phyloP scores from a whole-genome alignment of 2,329 filamentous ascomycete species.

The Colletotrichum navitas region DNA sequence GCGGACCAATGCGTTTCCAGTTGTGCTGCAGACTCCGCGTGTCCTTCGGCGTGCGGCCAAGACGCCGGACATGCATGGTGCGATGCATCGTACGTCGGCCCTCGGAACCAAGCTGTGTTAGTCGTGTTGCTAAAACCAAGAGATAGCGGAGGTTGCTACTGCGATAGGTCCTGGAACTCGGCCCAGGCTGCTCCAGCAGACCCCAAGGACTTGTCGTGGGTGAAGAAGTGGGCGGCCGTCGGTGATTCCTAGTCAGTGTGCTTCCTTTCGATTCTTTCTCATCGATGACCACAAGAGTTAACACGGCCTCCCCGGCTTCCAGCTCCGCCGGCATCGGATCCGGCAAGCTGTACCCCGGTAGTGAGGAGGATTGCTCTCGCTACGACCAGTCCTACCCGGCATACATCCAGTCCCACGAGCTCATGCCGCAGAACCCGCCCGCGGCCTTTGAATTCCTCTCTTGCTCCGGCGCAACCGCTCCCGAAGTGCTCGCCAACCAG shows the following conservation, averaged over 20 bases:
- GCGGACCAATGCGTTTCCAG: not conserved
- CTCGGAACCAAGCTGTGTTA: too few species aligned
- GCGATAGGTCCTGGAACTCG: not conserved
- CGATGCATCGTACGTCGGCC: not conserved
- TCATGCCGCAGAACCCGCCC: slow-evolving; percentile 43
- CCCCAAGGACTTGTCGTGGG: slow-evolving; percentile 45
- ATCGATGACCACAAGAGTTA: not conserved
- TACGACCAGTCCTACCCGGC: slow-evolving; percentile 48
- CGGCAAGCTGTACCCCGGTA: not conserved
- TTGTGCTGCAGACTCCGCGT: not conserved
- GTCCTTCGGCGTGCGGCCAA: not conserved
- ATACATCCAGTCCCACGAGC: slow-evolving; percentile 43
- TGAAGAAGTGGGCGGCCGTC: slow-evolving; percentile 51
- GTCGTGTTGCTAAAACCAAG: not conserved
- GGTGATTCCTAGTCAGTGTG: slow-evolving; percentile 50
- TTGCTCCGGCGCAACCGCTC: slow-evolving; percentile 47
- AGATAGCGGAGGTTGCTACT: not conserved
- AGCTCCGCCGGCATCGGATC: slow-evolving; percentile 12
- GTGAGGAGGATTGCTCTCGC: slow-evolving; percentile 45
- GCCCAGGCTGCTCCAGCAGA: not conserved
- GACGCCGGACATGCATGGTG: not conserved
- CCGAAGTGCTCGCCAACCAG: slow-evolving; percentile 47
- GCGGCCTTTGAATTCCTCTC: slow-evolving; percentile 48
- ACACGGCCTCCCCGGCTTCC: not conserved
- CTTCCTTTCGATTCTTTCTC: too few species aligned